phyloP scores from a whole-genome alignment of 768 basidiomycete species.

The Suillus bovinus region DNA sequence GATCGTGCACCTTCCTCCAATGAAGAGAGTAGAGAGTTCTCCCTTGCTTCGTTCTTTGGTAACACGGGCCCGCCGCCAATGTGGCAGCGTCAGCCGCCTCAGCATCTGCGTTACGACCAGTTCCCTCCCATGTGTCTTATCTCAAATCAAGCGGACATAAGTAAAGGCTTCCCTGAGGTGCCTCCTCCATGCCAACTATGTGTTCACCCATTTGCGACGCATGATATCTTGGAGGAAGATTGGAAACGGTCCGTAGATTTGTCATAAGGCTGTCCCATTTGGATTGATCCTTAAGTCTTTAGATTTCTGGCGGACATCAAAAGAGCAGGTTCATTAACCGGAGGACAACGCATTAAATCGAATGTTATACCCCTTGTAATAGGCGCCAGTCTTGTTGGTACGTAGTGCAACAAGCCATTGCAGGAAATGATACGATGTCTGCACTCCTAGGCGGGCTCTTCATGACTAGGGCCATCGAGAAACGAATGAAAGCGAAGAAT shows the following conservation, averaged over 20 bases:
- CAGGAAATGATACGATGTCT: not conserved
- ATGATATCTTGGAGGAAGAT: constrained; percentile 51
- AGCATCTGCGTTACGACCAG: constrained; percentile 16
- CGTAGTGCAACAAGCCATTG: constrained; percentile 4
- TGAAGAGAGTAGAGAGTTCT: constrained; percentile 9
- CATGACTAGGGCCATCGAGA: constrained; percentile 17
- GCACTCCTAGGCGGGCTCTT: constrained; percentile 20
- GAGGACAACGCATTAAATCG: constrained; percentile 34
- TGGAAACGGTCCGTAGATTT: constrained; percentile 41
- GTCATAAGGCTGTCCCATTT: not conserved
- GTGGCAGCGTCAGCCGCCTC: constrained; percentile 26
- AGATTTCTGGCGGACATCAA: constrained; percentile 45
- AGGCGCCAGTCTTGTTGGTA: constrained; percentile 28
- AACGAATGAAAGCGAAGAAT: constrained; percentile 38
- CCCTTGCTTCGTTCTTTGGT: constrained; percentile 29
- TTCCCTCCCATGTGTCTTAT: constrained; percentile 33
- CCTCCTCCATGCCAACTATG: constrained; percentile 39
- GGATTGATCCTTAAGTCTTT: not conserved
- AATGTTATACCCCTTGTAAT: constrained; percentile 33
- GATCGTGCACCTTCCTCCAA: constrained; percentile 7
- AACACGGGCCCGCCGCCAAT: constrained; percentile 24
- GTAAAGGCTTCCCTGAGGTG: constrained; percentile 43
- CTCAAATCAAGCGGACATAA: constrained; percentile 29
- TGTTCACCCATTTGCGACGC: constrained; percentile 52
- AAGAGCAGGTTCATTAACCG: constrained; percentile 33